Evolutionary conservation across 192 early-diverging fungal species (phyloP).

Genomic region (Cladochytrium replicatum): DNA sequence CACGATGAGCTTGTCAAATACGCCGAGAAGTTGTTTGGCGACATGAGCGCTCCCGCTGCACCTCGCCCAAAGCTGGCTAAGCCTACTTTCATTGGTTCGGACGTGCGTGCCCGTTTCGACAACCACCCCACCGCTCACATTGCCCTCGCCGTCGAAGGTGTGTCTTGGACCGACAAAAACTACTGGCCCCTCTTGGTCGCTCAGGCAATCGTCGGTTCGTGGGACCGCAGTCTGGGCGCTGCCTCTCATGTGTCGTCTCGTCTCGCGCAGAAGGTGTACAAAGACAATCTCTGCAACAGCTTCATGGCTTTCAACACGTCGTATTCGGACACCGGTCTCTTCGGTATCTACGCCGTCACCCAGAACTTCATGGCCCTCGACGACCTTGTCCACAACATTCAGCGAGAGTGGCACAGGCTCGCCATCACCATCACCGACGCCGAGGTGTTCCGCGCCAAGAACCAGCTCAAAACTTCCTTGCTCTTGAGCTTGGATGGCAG

Average conservation of each 20-base stretch:
- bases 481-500: slow-evolving; percentile 87
- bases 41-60: slow-evolving; percentile 55
- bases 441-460: slow-evolving; percentile 95
- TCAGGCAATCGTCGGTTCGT: slow-evolving; percentile 91
- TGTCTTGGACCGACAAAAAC: slow-evolving; percentile 87
- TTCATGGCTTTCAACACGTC: slow-evolving; percentile 99
- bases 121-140: slow-evolving; percentile 87
- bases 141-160: slow-evolving; percentile 95
- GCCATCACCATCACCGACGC: slow-evolving; percentile 71
- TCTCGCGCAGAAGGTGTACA: slow-evolving; percentile 71
- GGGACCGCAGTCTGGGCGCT: slow-evolving; percentile 90
- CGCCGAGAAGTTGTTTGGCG: slow-evolving; percentile 87
- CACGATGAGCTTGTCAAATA: slow-evolving; percentile 88
- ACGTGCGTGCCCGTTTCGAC: slow-evolving; percentile 80
- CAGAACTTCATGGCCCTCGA: slow-evolving; percentile 75
- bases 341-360: slow-evolving; percentile 87
- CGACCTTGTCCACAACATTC: slow-evolving; percentile 77
- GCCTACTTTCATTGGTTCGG: slow-evolving; percentile 82
- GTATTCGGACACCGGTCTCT: slow-evolving; percentile 95
- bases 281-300: slow-evolving; percentile 82
- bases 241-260: slow-evolving; percentile 77
- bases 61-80: slow-evolving; percentile 30
- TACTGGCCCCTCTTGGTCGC: slow-evolving; percentile 93
- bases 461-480: slow-evolving; percentile 93
- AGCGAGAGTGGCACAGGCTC: slow-evolving; percentile 89